A percentile compares a stretch with the other conserved stretches of the same genome.
These are phyloP conservation scores for Phoma sp. DNA, from an alignment of 2,329 filamentous ascomycete species.

Conservation along the genomic window DNA sequence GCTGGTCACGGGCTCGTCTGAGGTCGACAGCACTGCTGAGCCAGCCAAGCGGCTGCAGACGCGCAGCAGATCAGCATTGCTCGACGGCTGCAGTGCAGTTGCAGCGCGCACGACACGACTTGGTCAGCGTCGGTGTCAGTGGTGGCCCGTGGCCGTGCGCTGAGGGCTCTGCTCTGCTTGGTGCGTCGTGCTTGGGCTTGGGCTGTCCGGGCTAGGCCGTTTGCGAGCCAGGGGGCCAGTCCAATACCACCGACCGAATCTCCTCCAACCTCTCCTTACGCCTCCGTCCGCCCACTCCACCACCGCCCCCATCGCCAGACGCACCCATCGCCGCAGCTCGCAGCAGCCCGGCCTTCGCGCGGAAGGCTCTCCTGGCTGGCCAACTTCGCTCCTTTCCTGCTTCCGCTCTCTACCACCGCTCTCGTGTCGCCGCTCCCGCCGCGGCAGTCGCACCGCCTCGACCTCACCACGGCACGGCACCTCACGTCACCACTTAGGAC, in stretches of 20 bases:
- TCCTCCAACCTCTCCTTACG: slow-evolving; percentile 31
- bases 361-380: slow-evolving; percentile 37
- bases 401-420: slow-evolving; percentile 26
- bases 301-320: slow-evolving; percentile 31
- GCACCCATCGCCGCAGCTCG: slow-evolving; percentile 36
- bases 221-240: slow-evolving; percentile 13
- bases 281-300: slow-evolving; percentile 23
- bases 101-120: not conserved
- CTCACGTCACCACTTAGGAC: slow-evolving; percentile 19
- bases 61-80: not conserved
- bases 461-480: slow-evolving; percentile 22
- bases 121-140: not conserved
- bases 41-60: not conserved
- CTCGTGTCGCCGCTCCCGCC: slow-evolving; percentile 27
- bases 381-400: slow-evolving; percentile 43
- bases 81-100: not conserved
- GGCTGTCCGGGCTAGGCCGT: slow-evolving; percentile 4
- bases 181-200: slow-evolving; percentile 1
- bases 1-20: too few species aligned
- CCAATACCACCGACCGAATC: slow-evolving; percentile 14
- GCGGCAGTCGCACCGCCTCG: slow-evolving; percentile 40
- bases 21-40: too few species aligned
- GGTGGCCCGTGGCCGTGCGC: not conserved
- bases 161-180: too few species aligned
- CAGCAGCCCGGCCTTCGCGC: slow-evolving; percentile 37